Percentiles rank a stretch among this genome's conserved stretches.
phyloP scores from a whole-genome alignment of 345 rosid genomes.

The Citrus mangshanensis region DNA sequence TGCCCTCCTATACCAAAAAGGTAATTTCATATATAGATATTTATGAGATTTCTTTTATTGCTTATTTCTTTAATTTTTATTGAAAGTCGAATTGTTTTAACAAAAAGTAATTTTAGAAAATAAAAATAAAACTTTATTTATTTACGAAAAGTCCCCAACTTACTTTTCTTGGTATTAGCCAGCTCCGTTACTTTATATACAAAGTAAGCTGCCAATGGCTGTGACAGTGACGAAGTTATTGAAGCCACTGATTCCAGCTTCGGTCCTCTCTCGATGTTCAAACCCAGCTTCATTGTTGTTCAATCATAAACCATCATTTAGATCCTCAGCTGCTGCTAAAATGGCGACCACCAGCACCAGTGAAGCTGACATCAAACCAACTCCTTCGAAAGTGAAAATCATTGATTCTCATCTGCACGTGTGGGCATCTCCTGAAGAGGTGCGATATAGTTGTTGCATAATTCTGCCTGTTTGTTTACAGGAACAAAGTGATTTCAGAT shows the following conservation, averaged over 20 bases:
- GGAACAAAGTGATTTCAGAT: not conserved
- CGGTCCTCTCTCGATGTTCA: not conserved
- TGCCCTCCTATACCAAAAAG: not conserved
- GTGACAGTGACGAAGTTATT: conserved; percentile 24
- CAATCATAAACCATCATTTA: conserved; percentile 5
- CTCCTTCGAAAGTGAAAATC: conserved; percentile 24
- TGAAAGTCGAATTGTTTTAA: too few relatives aligned
- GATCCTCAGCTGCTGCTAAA: conserved; percentile 29
- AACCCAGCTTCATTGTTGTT: not conserved
- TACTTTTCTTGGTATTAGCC: not conserved
- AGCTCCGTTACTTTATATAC: not conserved
- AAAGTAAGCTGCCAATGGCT: not conserved
- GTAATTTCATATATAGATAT: too few relatives aligned
- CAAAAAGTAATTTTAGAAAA: not conserved
- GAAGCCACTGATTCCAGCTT: conserved; percentile 27
- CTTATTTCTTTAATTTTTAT: too few relatives aligned
- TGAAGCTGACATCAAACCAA: conserved; percentile 24
- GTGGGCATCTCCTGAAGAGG: conserved; percentile 95
- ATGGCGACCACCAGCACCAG: conserved; percentile 49
- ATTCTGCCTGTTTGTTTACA: not conserved
- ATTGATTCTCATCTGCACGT: conserved; percentile 93
- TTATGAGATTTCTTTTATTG: too few relatives aligned
- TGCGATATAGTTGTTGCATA: not conserved
- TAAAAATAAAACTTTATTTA: not conserved
- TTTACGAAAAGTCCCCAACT: conserved; percentile 3